Evolutionary conservation across 129 eudicot genomes (phyloP).

Genomic region (Solidago caesia): DNA sequence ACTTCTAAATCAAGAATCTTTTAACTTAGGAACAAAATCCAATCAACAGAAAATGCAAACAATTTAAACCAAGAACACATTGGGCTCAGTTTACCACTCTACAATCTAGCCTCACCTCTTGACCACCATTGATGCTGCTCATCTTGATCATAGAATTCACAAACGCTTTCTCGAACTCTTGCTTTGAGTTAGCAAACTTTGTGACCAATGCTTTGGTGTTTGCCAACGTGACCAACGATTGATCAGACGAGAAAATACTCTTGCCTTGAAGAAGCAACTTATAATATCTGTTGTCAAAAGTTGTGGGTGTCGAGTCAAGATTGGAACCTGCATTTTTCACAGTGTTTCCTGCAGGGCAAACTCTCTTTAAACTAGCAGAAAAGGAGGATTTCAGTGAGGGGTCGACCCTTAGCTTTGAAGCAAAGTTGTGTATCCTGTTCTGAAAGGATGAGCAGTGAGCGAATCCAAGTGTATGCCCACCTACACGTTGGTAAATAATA

Average conservation of each 20-base stretch:
- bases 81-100: constrained; percentile 11
- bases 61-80: background rate
- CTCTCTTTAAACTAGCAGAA: constrained; percentile 19
- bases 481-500: constrained; percentile 27
- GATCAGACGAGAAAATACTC: constrained; percentile 9
- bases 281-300: constrained; percentile 7
- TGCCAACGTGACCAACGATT: background rate
- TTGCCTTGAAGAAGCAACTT: constrained; percentile 5
- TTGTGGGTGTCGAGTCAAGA: constrained; percentile 32
- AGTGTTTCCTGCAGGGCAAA: constrained; percentile 26
- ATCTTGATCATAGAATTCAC: constrained; percentile 12
- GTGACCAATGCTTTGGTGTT: constrained; percentile 6
- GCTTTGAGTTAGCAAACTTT: background rate
- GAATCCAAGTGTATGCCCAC: constrained; percentile 73
- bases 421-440: constrained; percentile 58
- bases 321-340: constrained; percentile 29
- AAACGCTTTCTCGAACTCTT: constrained; percentile 14
- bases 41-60: background rate
- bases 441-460: constrained; percentile 80
- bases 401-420: constrained; percentile 32
- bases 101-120: constrained; percentile 11
- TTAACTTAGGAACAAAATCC: background rate
- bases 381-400: constrained; percentile 21
- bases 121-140: constrained; percentile 9
- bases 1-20: constrained; percentile 1